A percentile compares a stretch with the other conserved stretches of the same genome.
Evolutionary conservation across 2,329 filamentous ascomycete genomes (phyloP).

Genomic region (Colletotrichum endophyticum): DNA sequence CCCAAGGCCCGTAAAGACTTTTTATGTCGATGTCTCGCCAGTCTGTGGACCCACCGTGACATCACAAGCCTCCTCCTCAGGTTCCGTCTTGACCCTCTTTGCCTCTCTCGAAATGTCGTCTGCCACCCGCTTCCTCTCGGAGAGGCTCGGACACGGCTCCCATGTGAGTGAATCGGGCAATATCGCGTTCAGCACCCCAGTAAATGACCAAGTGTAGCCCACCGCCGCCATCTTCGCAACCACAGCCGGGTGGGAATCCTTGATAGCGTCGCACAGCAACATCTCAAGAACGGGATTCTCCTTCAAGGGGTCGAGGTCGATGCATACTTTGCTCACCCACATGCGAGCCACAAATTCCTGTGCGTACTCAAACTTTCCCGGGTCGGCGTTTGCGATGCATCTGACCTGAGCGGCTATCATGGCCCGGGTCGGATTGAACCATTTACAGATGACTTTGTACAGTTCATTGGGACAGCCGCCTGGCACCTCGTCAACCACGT

Average conservation of each 20-base stretch:
- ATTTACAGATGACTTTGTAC: background rate
- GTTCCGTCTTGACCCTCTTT: background rate
- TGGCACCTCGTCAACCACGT: no score
- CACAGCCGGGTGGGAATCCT: background rate
- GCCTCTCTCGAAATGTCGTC: background rate
- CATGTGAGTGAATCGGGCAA: no score
- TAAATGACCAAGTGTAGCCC: background rate
- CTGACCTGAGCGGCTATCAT: background rate
- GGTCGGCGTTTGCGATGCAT: background rate
- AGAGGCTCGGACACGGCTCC: no score
- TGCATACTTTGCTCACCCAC: background rate
- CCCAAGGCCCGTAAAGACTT: rapidly evolving
- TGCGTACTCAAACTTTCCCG: rapidly evolving
- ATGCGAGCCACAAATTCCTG: rapidly evolving
- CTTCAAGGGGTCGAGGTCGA: background rate
- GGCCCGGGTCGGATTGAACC: background rate
- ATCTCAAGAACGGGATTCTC: background rate
- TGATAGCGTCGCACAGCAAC: background rate
- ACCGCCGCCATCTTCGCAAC: background rate
- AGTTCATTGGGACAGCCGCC: background rate
- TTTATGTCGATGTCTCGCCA: background rate
- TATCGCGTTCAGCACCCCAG: rapidly evolving
- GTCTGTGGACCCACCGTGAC: no score
- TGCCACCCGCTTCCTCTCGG: background rate
- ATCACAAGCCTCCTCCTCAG: background rate